Base-by-base conservation (phyloP, 1,284 basidiomycete species). In the Malassezia psittaci region DNA sequence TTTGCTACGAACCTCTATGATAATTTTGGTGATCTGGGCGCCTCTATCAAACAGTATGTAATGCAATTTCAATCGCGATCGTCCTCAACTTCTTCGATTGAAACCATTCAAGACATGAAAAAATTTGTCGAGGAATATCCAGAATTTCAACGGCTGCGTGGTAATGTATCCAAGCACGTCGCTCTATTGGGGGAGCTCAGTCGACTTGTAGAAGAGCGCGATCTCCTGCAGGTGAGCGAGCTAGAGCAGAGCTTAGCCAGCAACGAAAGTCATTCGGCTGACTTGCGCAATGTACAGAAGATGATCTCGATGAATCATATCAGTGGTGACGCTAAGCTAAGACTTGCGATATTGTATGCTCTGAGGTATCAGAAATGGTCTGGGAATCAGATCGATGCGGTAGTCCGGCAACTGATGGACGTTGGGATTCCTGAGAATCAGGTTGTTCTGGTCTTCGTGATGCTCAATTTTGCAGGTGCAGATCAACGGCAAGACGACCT, bases 121-220 rank as follows among this genome's bases (percentile, higher is more conserved):
- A 54, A 63, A 13, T 99, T 99, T 69, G 87, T 99, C 3, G 94
- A 99, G 74, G 91, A 96, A 67, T 99, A 96, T 77, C 94, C 94
- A 2, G 94, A 98, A 76, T 96, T 98, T 75, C 81, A 85, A 63
- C 91, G 91, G 71, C 80, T 98, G 33, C 90, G 94, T 3, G 91
- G 91, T 19, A 99, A 99, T 75, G 94, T 99, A 33, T 90, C 87
- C 77, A 99, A 98, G 77, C 94, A 98, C 71, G 94, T 98, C 19
- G 87, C 91, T 8, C 78, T 99, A 11, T 90, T 99, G 0, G 93
- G 93, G 36, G 94, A 98, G 76, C 81, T 99, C 58, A 94, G 90
- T 71, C 80, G 90, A 56, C 76, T 96, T 38, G 90, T 98, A 18
- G 87, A 85, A 48, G 79, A 84, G 60, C 85, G 91, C 69, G 87